Evolutionary conservation across 2,329 filamentous ascomycete genomes (phyloP).

Genomic region (Ceratocystis destructans): DNA sequence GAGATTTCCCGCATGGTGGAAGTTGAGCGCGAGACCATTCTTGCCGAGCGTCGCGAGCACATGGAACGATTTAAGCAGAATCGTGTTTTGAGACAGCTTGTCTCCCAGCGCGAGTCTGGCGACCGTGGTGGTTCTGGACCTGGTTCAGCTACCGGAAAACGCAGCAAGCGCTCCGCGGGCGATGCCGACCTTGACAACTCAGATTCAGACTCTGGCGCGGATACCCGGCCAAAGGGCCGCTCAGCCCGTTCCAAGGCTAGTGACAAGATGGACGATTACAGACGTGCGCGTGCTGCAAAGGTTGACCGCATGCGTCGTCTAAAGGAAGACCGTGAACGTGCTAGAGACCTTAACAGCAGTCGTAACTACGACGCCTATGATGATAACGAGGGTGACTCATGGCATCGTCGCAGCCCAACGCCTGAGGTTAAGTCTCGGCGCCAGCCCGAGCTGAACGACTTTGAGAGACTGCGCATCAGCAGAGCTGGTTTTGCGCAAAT

Average conservation of each 20-base stretch:
- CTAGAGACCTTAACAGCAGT: conserved; percentile 32
- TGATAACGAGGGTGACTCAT: conserved; percentile 70
- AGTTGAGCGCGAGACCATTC: conserved; percentile 76
- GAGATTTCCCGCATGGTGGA: conserved; percentile 78
- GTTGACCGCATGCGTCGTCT: conserved; percentile 50
- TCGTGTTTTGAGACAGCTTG: conserved; percentile 62
- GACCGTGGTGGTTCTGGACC: conserved; percentile 35
- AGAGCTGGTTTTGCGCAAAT: conserved; percentile 77
- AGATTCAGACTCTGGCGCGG: conserved; percentile 51
- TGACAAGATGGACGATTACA: conserved; percentile 41
- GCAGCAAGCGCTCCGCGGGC: conserved; percentile 65
- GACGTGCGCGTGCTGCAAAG: conserved; percentile 49
- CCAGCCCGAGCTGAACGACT: conserved; percentile 54
- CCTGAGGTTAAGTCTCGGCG: conserved; percentile 45
- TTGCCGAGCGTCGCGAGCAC: conserved; percentile 75
- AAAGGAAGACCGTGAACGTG: conserved; percentile 41
- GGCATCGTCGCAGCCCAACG: conserved; percentile 42
- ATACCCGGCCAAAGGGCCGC: conserved; percentile 52
- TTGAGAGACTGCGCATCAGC: conserved; percentile 71
- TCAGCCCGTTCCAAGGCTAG: conserved; percentile 12
- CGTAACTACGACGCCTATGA: conserved; percentile 43
- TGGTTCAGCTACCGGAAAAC: conserved; percentile 35
- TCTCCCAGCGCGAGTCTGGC: conserved; percentile 51
- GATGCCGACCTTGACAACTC: conserved; percentile 65
- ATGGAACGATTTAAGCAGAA: conserved; percentile 74